Conservation (phyloP, 192 early-diverging fungal species). For the Coemansia furcata region DNA sequence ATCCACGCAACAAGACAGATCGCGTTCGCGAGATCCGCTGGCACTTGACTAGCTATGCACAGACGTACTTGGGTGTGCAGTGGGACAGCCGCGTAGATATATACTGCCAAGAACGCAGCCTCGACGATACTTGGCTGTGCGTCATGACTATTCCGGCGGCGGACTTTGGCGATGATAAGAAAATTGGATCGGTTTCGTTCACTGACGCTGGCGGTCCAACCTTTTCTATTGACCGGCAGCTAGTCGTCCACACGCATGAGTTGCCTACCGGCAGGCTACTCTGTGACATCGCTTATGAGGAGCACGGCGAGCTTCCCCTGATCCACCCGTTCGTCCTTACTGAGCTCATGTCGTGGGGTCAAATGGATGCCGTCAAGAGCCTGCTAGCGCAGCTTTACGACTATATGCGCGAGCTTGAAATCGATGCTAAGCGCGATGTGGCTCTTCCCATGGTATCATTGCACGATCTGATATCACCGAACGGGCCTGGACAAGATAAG, state of each 20-base stretch:
- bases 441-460: conserved; percentile 34
- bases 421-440: conserved; percentile 13
- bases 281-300: conserved; percentile 35
- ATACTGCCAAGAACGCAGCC: conserved; percentile 49
- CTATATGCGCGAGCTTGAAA: conserved; percentile 33
- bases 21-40: conserved; percentile 50
- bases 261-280: conserved; percentile 18
- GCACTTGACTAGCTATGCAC: conserved; percentile 53
- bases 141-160: conserved; percentile 26
- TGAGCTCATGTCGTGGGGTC: conserved; percentile 53
- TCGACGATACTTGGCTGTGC: conserved; percentile 40
- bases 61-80: conserved; percentile 50
- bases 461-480: conserved; percentile 18
- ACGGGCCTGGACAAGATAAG: not conserved
- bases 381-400: conserved; percentile 43
- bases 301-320: conserved; percentile 48
- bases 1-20: conserved; percentile 31
- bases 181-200: conserved; percentile 51
- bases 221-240: conserved; percentile 40
- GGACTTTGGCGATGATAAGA: conserved; percentile 34
- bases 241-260: conserved; percentile 23
- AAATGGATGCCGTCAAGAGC: conserved; percentile 27
- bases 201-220: conserved; percentile 45
- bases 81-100: conserved; percentile 49
- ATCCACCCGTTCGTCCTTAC: conserved; percentile 47